A percentile compares a stretch with the other conserved stretches of the same genome.
Conservation (phyloP, 371 early-diverging fungal genomes). For the Ordospora colligata region DNA sequence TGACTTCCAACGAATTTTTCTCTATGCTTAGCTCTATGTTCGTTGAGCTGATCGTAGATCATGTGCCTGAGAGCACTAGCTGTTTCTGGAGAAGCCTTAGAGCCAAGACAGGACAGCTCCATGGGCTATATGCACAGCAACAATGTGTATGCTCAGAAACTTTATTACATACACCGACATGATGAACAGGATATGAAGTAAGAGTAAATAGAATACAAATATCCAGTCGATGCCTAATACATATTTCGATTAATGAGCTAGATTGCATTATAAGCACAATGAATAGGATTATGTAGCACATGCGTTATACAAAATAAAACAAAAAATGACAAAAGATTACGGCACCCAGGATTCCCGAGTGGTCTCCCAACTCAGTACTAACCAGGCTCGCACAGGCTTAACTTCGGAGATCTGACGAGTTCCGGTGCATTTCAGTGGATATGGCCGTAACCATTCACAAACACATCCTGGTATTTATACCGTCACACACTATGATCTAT, state of each 20-base stretch:
- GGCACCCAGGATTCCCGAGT: conserved; percentile 63
- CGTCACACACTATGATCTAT: no score
- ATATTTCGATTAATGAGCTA: no score
- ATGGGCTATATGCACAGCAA: background rate
- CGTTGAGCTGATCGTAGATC: background rate
- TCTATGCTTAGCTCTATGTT: background rate
- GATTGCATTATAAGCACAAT: no score
- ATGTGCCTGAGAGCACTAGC: background rate
- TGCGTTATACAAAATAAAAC: no score
- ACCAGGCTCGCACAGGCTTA: conserved; percentile 62
- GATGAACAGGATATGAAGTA: no score
- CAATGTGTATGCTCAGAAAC: no score
- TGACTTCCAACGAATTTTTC: conserved; percentile 76
- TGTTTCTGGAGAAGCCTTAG: background rate
- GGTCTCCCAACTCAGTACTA: conserved; percentile 64
- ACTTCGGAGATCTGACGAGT: conserved; percentile 65
- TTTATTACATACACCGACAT: no score
- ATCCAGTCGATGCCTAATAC: no score
- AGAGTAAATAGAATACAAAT: no score
- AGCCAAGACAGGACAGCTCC: background rate
- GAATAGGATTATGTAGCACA: no score
- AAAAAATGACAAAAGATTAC: conserved; percentile 56
- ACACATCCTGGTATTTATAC: background rate
- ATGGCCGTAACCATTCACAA: conserved; percentile 61
- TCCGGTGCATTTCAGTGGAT: conserved; percentile 62